These are phyloP conservation scores for Epichloe hybrida DNA, from an alignment of 2,329 filamentous ascomycete species.

Conservation along the genomic window DNA sequence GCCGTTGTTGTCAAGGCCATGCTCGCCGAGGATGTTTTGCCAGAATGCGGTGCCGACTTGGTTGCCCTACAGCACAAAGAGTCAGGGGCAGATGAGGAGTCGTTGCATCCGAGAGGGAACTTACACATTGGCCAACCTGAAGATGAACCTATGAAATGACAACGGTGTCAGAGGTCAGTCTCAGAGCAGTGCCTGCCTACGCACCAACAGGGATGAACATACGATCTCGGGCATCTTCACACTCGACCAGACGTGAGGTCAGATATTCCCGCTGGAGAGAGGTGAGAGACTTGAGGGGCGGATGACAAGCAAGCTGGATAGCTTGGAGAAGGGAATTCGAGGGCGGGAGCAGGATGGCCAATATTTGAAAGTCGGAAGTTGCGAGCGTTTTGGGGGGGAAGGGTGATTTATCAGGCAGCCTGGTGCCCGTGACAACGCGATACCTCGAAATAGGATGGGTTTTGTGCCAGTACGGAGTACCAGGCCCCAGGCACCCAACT, in stretches of 20 bases:
- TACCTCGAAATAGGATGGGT: not conserved
- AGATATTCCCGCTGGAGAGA: not conserved
- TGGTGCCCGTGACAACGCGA: not conserved
- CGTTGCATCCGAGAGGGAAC: conserved; percentile 15
- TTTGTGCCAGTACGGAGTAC: not conserved
- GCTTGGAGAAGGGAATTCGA: not conserved
- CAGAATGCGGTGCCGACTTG: conserved; percentile 99
- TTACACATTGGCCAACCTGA: conserved; percentile 97
- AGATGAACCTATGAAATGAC: conserved; percentile 71
- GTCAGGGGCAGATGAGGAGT: not conserved
- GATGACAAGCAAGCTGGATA: not conserved
- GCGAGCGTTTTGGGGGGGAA: not conserved
- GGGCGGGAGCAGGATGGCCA: not conserved
- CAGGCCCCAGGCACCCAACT: no score
- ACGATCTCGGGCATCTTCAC: conserved; percentile 7
- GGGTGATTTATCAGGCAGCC: not conserved
- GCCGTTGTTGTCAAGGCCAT: conserved; percentile 92
- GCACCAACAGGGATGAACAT: not conserved
- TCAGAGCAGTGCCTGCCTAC: not conserved
- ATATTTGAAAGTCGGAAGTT: not conserved
- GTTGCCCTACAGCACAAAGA: conserved; percentile 62
- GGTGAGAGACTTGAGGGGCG: not conserved
- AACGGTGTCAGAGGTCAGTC: conserved; percentile 34
- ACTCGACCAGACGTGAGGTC: not conserved
- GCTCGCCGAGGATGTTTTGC: conserved; percentile 77